Conservation (phyloP, 106 monocot species). For the Dioscorea alata region DNA sequence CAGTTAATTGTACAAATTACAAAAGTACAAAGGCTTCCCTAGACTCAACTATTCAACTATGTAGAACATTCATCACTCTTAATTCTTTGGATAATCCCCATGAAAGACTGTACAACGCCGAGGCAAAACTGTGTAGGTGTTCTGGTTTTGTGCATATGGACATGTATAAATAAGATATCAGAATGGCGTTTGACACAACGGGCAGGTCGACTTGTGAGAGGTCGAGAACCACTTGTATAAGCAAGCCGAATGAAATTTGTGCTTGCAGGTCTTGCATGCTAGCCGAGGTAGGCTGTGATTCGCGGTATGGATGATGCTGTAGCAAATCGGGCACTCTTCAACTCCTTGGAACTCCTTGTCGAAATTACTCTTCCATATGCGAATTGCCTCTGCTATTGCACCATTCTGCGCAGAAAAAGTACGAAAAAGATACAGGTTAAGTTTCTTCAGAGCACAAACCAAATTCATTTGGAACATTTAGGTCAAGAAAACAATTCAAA, state of each 20-base stretch:
- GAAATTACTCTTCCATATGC: conserved; percentile 82
- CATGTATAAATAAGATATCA: conserved; percentile 9
- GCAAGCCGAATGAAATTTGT: conserved; percentile 91
- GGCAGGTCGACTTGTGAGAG: conserved; percentile 92
- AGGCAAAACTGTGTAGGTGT: no score
- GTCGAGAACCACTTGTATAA: conserved; percentile 97
- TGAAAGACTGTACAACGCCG: no score
- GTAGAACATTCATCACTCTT: no score
- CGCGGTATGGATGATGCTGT: conserved; percentile 91
- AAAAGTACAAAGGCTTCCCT: no score
- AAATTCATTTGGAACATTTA: no score
- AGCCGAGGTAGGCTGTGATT: conserved; percentile 87
- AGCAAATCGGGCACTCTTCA: conserved; percentile 96
- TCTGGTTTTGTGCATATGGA: no score
- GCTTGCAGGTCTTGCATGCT: conserved; percentile 94
- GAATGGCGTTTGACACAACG: conserved; percentile 92
- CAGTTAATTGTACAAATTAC: no score
- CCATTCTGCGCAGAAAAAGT: conserved; percentile 61
- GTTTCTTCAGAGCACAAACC: no score
- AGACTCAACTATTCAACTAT: no score
- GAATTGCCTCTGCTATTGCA: conserved; percentile 89
- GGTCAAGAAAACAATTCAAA: no score
- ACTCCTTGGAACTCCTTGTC: conserved; percentile 93
- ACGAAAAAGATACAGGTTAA: no score
- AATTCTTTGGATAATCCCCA: no score